Conservation (phyloP, 306 rosid genomes). For the Dryas alaskensis region DNA sequence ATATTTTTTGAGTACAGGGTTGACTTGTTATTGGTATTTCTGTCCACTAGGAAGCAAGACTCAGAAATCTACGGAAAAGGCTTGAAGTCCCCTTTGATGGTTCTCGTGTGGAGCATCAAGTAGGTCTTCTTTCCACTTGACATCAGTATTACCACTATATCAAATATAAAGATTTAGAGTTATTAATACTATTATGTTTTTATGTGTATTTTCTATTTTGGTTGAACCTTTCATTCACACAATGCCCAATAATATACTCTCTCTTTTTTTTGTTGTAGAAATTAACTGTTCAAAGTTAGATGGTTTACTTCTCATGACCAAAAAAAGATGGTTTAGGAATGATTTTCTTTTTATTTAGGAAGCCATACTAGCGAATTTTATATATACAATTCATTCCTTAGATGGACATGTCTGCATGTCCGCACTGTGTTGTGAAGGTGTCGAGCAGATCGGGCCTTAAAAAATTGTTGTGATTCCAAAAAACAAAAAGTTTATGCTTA, state of each 20-base stretch:
- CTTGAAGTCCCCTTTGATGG: slow-evolving; percentile 88
- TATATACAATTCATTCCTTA: too few species aligned
- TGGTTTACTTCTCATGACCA: neutral
- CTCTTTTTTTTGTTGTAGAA: neutral
- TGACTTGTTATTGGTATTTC: slow-evolving; percentile 21
- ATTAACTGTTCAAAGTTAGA: neutral
- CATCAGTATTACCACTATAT: neutral
- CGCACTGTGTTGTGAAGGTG: too few species aligned
- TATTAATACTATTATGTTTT: neutral
- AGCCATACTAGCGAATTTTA: too few species aligned
- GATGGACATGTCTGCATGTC: too few species aligned
- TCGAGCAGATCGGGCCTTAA: too few species aligned
- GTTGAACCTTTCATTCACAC: neutral
- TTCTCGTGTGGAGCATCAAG: slow-evolving; percentile 79
- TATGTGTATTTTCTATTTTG: neutral
- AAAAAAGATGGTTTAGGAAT: too few species aligned
- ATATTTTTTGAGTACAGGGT: neutral
- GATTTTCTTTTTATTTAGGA: too few species aligned
- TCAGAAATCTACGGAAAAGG: slow-evolving; percentile 52
- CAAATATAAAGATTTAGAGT: too few species aligned
- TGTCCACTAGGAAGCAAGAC: slow-evolving; percentile 66
- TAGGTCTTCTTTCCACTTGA: slow-evolving; percentile 34
- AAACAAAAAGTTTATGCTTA: too few species aligned
- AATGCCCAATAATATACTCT: neutral
- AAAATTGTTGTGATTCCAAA: too few species aligned